These are phyloP conservation scores for Streptanthus diversifolius DNA, from an alignment of 345 rosid genomes.

Conservation along the genomic window DNA sequence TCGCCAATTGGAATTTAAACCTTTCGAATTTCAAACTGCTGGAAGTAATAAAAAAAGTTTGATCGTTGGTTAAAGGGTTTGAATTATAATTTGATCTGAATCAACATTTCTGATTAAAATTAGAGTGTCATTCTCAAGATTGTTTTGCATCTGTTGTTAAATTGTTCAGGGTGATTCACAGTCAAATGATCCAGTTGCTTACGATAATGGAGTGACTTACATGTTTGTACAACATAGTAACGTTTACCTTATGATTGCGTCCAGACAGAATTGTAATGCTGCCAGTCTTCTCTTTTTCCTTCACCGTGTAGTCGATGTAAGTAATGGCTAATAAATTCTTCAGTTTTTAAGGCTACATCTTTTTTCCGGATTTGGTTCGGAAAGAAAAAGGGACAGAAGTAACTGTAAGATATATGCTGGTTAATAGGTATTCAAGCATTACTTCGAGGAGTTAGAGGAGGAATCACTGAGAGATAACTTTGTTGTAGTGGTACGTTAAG, in stretches of 20 bases:
- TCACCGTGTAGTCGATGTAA: slow-evolving; percentile 65
- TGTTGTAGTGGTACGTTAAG: slow-evolving; percentile 66
- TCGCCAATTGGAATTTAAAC: not conserved
- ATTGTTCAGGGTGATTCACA: slow-evolving; percentile 56
- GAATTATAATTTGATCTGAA: not conserved
- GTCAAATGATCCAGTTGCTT: slow-evolving; percentile 75
- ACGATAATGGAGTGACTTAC: slow-evolving; percentile 63
- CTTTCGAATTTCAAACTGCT: no score
- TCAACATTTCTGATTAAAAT: not conserved
- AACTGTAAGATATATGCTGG: not conserved
- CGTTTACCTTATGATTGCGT: slow-evolving; percentile 61
- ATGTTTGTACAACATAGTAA: slow-evolving; percentile 71
- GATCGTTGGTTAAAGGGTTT: not conserved
- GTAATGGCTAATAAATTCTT: not conserved
- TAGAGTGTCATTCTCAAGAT: not conserved
- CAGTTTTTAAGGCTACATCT: not conserved
- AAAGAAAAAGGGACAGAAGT: not conserved
- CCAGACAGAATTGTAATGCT: slow-evolving; percentile 73
- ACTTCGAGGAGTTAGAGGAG: slow-evolving; percentile 76
- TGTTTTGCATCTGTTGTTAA: not conserved
- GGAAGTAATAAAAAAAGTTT: not conserved
- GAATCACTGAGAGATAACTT: slow-evolving; percentile 80
- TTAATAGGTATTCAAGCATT: slow-evolving; percentile 67
- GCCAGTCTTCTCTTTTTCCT: slow-evolving; percentile 62
- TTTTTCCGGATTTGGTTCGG: not conserved